Base-by-base conservation (phyloP, 495 filamentous ascomycete genomes). In the Hypoxylon subgilvum region DNA sequence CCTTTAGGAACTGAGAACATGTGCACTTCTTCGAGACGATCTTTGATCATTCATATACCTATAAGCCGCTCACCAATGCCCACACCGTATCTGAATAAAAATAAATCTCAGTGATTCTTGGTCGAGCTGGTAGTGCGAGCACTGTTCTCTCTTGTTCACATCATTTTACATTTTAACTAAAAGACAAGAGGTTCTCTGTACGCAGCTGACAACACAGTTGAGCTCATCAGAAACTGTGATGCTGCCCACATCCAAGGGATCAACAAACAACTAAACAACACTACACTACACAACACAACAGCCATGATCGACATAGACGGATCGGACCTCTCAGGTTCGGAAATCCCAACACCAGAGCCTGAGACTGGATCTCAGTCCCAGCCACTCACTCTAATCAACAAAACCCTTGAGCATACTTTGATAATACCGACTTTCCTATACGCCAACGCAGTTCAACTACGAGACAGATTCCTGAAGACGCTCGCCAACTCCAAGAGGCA, bases 351-450 rank as follows among this genome's bases (percentile, higher is more conserved):
- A 4, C 61, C 61, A 46, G 61, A 64, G 6, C 35, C 54, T 30
- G 61, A 64, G 45, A 46, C 39, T 7, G 50, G 54, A n/a, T 48
- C 49, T 46, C 61, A 64, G 28, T 55, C 49, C 50, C 84, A 91
- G 50, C 89, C 90, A 30, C 83, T 95, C 45, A 84, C 84, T 62
- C 81, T 95, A 61, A 81, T 82, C 53, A 89, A 92, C 72, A 90
- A 90, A 63, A 87, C 85, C 17, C 87, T 94, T 63, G 90, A 94
- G 67, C 84, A 91, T 69, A 88, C 88, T 23, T 87, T 94, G 74
- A 84, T 92, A 52, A 88, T 95, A 60, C 90, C 90, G 10, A 93
- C 91, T 47, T 86, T 84, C 32, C 76, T 92, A 56, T 90, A 94
- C 73, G 93, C 90, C 76, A 88, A 87, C 68, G 90, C 90, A 59